Evolutionary conservation across 768 basidiomycete species (phyloP), one percentile per base, ranked within the genome.

Genomic region (Boletus coccyginus): DNA sequence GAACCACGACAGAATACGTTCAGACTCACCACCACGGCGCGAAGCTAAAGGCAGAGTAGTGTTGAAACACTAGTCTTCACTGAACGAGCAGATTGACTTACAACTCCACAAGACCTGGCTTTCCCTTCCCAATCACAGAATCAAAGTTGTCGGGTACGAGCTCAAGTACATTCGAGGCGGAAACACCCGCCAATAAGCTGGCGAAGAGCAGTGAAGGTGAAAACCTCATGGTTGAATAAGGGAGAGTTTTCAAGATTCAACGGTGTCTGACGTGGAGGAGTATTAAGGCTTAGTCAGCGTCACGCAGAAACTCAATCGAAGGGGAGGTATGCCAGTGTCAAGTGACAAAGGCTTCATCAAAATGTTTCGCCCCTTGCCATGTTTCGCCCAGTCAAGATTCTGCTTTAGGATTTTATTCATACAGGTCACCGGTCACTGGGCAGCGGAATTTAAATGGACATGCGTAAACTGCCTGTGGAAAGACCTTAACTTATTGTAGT

Each of bases 21-120:
- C 65, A 35, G 5, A 73, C 84, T 59, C 78, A 89, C 88, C 92
- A 93, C 92, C 92, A 94, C 10, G 92, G 88, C 17, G 92, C 92
- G 62, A 87, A 93, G 72, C 91, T 94, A 42, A 12, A 46, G 52
- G 35, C 0, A 46, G 32, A 16, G 54, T 36, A 43, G 36, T 19
- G 53, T 59, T 57, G 40, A 32, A 52, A 19, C 16, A 55, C 21
- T 31, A 7, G 29, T 48, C 42, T 27, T 32, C 19, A 32, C 35
- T 14, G 29, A 56, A 39, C 16, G 46, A 61, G 41, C 40, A 16
- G 13, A 21, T 32, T 5, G 27, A 81, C 93, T 72, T 65, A 94
- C 92, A 96, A 95, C 74, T 95, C 93, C 27, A 96, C 91, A 35
- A 94, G 79, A 64, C 87, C 92, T 53, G 91, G 88, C 66, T 83